Evolutionary conservation across 2,329 filamentous ascomycete genomes (phyloP), one percentile per base, ranked within the genome.

Genomic region (Fusarium siculi): DNA sequence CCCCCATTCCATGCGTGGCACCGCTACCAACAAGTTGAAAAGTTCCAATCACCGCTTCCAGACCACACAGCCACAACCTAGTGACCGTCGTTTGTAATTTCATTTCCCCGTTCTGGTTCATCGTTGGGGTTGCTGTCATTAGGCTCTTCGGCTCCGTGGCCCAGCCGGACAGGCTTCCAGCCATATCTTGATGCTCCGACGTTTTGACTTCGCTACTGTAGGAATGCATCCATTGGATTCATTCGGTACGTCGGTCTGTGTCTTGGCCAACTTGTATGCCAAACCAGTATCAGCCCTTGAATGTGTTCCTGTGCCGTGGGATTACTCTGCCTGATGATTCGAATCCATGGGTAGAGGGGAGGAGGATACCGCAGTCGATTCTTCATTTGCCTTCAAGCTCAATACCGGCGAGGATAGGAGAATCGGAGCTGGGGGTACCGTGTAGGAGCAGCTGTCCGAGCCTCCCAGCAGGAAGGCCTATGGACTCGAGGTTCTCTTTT

Each of bases 1-100:
- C 28, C 28, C 74, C 71, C 36, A 70, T 23, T 50, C 77, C 70
- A 19, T 63, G 57, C 39, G 66, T 64, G 9, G 63, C 67, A 23
- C 74, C 72, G 28, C 66, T 76, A 3, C 72, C 70, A 19, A 66
- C 46, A 11, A 75, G 60, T 32, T 66, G 66, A 46, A 77, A 75
- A 53, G 61, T 59, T 19, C 57, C 74, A 66, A 21, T 55, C 37
- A 28, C 59, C 49, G 21, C 49, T 40, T 11, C 63, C 52, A 4
- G 58, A 42, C 62, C 62, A 73, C 8, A 74, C 62, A 12, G 70
- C 75, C 11, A 75, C 71, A 57, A 74, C 57, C 54, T 76, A 68
- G 43, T 71, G 72, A 6, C 74, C 65, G 9, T 73, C 53, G 9
- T 58, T 73, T 12, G 74, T 75, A 58, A 68, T 66, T 14, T 55